Evolutionary conservation across 2,329 filamentous ascomycete genomes (phyloP), one percentile per base, ranked within the genome.

Genomic region (Chaetomium globosum): DNA sequence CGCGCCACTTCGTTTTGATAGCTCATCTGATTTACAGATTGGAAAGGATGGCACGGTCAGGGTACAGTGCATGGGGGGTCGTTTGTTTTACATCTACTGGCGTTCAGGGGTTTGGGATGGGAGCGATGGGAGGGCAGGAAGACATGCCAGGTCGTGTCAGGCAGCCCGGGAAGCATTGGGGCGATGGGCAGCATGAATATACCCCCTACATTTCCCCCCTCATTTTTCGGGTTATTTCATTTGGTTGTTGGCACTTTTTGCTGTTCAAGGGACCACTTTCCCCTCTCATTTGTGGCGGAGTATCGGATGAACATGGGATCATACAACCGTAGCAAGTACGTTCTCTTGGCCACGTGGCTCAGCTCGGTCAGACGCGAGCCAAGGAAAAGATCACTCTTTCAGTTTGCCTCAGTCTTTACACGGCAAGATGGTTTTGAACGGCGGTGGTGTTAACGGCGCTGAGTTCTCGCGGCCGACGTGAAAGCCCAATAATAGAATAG

Each of bases 131-230:
- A 28, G 26, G 19, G 10, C 26, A 28, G 26, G 36, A 13, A 28
- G 2, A 19, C 53, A 43, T 43, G 39, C 19, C 39, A 19, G 39
- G 39, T 43, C 39, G 19, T 43, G 39, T 43, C 39, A n/a, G 39
- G 39, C 16, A 16, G 19, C 39, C n/a, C 51, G 13, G 26, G 26
- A 21, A 21, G 1, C 16, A 52, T 46, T 46, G 10, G 28, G 28
- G 59, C 59, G 62, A 64, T 56, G 52, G 62, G 57, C 28, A 33
- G 7, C 49, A 52, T 36, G 43, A 30, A n/a, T 64, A 64, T 64
- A 64, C 62, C 62, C 61, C 49, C 10, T 30, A 46, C 36, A 48
- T 51, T 46, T 39, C 23, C 30, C 54, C 33, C 21, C 30, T 33
- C 33, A 21, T 48, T 48, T 48, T 48, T 48, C 46, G 4, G 46